phyloP scores from a whole-genome alignment of 1,284 basidiomycete species.

The Lentinula novae-zelandiae region DNA sequence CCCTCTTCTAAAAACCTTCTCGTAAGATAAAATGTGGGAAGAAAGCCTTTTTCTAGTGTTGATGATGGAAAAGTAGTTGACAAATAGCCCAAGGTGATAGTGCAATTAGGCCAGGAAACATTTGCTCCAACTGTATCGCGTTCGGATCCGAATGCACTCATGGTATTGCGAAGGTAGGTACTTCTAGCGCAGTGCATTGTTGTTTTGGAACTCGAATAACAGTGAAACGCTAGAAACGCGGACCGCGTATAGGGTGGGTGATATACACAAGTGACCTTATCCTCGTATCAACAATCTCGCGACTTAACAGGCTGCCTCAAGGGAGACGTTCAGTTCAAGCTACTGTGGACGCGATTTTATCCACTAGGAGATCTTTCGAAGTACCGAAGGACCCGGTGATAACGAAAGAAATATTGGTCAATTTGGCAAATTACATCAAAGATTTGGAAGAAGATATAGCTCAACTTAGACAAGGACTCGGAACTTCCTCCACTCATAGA shows the following conservation, averaged over 20 bases:
- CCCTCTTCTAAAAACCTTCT: too few species aligned
- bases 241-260: not conserved
- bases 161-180: not conserved
- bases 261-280: not conserved
- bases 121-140: slow-evolving; percentile 12
- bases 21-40: too few species aligned
- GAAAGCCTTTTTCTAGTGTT: too few species aligned
- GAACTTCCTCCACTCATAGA: too few species aligned
- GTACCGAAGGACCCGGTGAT: not conserved
- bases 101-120: slow-evolving; percentile 8
- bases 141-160: slow-evolving; percentile 7
- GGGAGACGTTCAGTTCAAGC: not conserved
- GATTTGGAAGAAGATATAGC: slow-evolving; percentile 5
- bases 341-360: slow-evolving; percentile 1
- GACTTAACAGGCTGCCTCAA: not conserved
- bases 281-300: not conserved
- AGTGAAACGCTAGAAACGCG: not conserved
- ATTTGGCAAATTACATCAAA: slow-evolving; percentile 1
- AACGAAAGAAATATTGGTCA: not conserved
- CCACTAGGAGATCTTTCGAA: not conserved
- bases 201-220: too few species aligned
- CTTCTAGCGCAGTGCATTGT: too few species aligned
- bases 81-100: slow-evolving; percentile 6
- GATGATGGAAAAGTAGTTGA: not conserved
- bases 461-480: not conserved